Evolutionary conservation across 2,329 filamentous ascomycete genomes (phyloP).

Genomic region (Pestalotiopsis sp.): DNA sequence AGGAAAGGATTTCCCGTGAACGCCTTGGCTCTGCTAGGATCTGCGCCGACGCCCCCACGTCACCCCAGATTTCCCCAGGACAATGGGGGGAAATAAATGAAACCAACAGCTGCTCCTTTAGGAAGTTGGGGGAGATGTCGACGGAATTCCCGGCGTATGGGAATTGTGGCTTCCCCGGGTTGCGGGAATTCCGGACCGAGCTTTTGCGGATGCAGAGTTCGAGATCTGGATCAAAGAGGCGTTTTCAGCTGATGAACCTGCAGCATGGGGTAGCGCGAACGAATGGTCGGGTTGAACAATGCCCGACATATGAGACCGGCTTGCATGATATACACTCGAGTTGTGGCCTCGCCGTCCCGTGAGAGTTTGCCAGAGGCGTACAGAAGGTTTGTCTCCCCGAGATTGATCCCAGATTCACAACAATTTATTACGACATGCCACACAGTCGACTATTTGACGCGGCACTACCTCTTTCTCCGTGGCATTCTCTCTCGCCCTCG

Average conservation of each 20-base stretch:
- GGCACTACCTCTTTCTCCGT: neutral
- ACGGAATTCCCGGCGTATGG: neutral
- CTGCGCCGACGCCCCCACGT: slow-evolving; percentile 3
- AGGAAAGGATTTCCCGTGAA: neutral
- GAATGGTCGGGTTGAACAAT: neutral
- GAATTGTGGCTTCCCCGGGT: too few species aligned
- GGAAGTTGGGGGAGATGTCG: slow-evolving; percentile 1
- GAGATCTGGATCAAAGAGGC: neutral
- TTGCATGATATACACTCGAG: neutral
- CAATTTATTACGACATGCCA: neutral
- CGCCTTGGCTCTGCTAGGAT: neutral
- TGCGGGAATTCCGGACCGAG: slow-evolving; percentile 2
- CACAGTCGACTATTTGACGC: neutral
- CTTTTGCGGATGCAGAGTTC: neutral
- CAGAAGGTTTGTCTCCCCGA: neutral
- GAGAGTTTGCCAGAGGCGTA: neutral
- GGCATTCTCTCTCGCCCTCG: neutral
- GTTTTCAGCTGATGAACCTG: neutral
- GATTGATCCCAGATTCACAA: neutral
- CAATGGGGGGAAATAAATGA: slow-evolving; percentile 6
- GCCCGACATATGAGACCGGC: neutral
- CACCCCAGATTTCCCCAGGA: slow-evolving; percentile 4
- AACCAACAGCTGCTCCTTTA: neutral
- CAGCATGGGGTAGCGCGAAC: neutral
- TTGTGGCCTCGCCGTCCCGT: neutral